These are phyloP conservation scores for Exophiala oligosperma DNA, from an alignment of 2,329 filamentous ascomycete genomes.

Conservation along the genomic window DNA sequence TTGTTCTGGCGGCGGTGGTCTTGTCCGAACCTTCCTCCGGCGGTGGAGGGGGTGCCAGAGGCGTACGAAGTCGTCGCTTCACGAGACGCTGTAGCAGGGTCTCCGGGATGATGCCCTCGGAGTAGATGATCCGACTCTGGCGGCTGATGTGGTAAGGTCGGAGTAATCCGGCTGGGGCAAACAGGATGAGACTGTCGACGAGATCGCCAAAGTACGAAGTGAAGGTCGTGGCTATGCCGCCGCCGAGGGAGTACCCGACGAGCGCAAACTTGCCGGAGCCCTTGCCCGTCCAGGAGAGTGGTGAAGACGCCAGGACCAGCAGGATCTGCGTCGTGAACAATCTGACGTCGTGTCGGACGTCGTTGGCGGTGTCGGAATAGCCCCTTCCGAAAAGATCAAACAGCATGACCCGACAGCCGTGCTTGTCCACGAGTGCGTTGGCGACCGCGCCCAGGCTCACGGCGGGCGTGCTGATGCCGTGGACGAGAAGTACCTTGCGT, in stretches of 20 bases:
- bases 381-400: constrained; percentile 73
- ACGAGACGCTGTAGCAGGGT: constrained; percentile 55
- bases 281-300: constrained; percentile 63
- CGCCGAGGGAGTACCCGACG: constrained; percentile 78
- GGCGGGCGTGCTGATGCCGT: constrained; percentile 79
- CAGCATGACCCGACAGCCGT: constrained; percentile 73
- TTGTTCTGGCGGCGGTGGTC: constrained; percentile 28
- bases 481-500: constrained; percentile 71
- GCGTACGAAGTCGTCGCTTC: constrained; percentile 49
- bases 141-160: constrained; percentile 62
- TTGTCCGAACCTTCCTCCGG: constrained; percentile 26
- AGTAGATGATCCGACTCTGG: constrained; percentile 64
- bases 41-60: constrained; percentile 31
- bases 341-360: constrained; percentile 69
- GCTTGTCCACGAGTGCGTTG: constrained; percentile 59
- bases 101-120: constrained; percentile 60
- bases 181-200: constrained; percentile 68
- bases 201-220: constrained; percentile 67
- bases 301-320: constrained; percentile 68
- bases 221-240: constrained; percentile 70
- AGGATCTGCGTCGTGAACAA: constrained; percentile 74
- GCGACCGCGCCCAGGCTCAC: constrained; percentile 68
- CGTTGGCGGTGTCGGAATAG: constrained; percentile 68
- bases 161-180: constrained; percentile 78
- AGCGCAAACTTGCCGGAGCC: constrained; percentile 62